Percentiles rank a stretch among this genome's conserved stretches.
phyloP scores from a whole-genome alignment of 768 basidiomycete genomes.

The Botryobasidium botryosum region DNA sequence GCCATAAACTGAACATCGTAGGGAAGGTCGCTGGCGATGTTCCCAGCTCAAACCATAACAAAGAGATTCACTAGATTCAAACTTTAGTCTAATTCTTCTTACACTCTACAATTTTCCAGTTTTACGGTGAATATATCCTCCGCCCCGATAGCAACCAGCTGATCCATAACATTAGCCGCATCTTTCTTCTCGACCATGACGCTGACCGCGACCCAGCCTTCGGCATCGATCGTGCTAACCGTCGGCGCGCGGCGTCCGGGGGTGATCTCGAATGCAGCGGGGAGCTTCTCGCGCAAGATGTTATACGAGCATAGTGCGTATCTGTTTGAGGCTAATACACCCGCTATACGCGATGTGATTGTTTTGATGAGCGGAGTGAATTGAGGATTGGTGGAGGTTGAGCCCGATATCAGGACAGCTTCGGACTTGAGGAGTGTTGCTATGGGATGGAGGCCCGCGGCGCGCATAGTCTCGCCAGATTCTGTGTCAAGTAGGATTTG shows the following conservation, averaged over 20 bases:
- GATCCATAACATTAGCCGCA: slow-evolving; percentile 76
- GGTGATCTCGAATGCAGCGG: slow-evolving; percentile 49
- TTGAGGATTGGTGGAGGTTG: slow-evolving; percentile 30
- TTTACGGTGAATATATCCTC: slow-evolving; percentile 82
- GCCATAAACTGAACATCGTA: too few relatives aligned
- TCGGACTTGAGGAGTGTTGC: slow-evolving; percentile 73
- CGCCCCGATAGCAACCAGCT: slow-evolving; percentile 64
- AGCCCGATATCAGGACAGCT: slow-evolving; percentile 70
- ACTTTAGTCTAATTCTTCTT: too few relatives aligned
- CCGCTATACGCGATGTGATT: slow-evolving; percentile 77
- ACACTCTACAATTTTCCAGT: slow-evolving; percentile 88
- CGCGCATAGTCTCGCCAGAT: slow-evolving; percentile 99
- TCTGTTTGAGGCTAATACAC: slow-evolving; percentile 73
- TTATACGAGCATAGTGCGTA: slow-evolving; percentile 84
- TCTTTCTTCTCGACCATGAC: slow-evolving; percentile 79
- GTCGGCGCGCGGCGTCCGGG: slow-evolving; percentile 86
- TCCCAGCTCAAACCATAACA: too few relatives aligned
- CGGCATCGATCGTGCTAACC: slow-evolving; percentile 63
- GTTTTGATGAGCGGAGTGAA: slow-evolving; percentile 52
- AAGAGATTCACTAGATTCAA: too few relatives aligned
- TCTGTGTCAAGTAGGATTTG: slow-evolving; percentile 31
- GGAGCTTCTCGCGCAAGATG: slow-evolving; percentile 45
- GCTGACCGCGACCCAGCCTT: slow-evolving; percentile 82
- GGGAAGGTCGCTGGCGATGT: too few relatives aligned
- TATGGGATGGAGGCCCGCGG: slow-evolving; percentile 87